A percentile compares a stretch with the other conserved stretches of the same genome.
phyloP scores from a whole-genome alignment of 495 filamentous ascomycete genomes.

The Penicillium egyptiacum region DNA sequence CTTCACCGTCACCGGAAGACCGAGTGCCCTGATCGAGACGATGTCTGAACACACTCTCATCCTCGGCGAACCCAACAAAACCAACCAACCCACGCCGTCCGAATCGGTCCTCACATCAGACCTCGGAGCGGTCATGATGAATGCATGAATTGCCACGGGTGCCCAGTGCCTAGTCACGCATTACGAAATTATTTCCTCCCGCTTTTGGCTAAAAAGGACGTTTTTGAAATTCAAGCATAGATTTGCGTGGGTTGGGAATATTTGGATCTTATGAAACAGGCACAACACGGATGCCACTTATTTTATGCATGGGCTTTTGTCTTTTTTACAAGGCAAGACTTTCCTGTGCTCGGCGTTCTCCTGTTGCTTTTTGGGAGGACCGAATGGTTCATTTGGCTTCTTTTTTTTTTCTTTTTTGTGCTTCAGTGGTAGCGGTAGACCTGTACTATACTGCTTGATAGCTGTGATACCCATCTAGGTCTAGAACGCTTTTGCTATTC shows the following conservation, averaged over 20 bases:
- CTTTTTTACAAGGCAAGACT: background rate
- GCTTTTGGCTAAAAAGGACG: slow-evolving; percentile 6
- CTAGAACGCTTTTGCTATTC: slow-evolving; percentile 20
- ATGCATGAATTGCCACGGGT: slow-evolving; percentile 30
- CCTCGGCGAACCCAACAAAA: slow-evolving; percentile 31
- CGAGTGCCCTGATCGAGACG: slow-evolving; percentile 38
- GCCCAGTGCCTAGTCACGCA: background rate
- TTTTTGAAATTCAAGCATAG: slow-evolving; percentile 11
- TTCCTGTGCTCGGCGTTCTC: slow-evolving; percentile 5
- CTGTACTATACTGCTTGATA: slow-evolving; percentile 34
- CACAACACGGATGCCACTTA: background rate
- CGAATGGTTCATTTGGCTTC: background rate
- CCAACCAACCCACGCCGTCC: slow-evolving; percentile 20
- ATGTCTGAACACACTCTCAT: slow-evolving; percentile 41
- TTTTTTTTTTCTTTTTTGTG: slow-evolving; percentile 10
- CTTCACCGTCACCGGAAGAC: slow-evolving; percentile 42
- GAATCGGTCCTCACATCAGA: slow-evolving; percentile 33
- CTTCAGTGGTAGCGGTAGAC: slow-evolving; percentile 30
- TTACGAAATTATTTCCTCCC: slow-evolving; percentile 24
- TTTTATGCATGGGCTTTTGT: slow-evolving; percentile 6
- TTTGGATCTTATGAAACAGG: slow-evolving; percentile 2
- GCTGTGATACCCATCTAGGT: slow-evolving; percentile 33
- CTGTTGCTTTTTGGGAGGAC: slow-evolving; percentile 4
- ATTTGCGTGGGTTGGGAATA: slow-evolving; percentile 16
- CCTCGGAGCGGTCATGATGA: slow-evolving; percentile 42